Evolutionary conservation across 1,284 basidiomycete genomes (phyloP).

Genomic region (Sporisorium sorghi): DNA sequence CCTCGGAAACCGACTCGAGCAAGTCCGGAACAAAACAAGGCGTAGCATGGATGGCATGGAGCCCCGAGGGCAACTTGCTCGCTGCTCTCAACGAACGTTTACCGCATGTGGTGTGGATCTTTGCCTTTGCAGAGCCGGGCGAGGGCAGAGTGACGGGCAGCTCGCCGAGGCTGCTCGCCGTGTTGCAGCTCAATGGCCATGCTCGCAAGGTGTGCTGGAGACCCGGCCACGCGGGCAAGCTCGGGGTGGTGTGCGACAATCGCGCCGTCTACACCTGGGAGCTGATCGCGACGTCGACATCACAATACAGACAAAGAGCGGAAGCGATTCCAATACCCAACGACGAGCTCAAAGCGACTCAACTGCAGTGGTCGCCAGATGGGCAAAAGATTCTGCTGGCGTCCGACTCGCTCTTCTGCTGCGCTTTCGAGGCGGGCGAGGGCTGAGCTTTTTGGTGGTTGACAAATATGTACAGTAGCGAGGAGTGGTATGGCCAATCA

Average conservation of each 20-base stretch:
- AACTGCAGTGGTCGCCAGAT: slow-evolving; percentile 81
- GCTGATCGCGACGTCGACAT: slow-evolving; percentile 14
- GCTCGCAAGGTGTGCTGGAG: slow-evolving; percentile 80
- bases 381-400: slow-evolving; percentile 80
- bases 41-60: slow-evolving; percentile 51
- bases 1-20: slow-evolving; percentile 27
- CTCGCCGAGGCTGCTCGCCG: slow-evolving; percentile 75
- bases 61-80: slow-evolving; percentile 50
- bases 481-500: not conserved
- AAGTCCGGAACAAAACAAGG: slow-evolving; percentile 48
- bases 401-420: slow-evolving; percentile 81
- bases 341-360: slow-evolving; percentile 72
- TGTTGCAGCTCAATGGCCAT: slow-evolving; percentile 76
- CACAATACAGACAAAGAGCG: slow-evolving; percentile 36
- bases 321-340: slow-evolving; percentile 55
- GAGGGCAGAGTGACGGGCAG: slow-evolving; percentile 69
- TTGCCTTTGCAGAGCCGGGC: slow-evolving; percentile 74
- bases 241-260: slow-evolving; percentile 78
- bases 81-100: slow-evolving; percentile 71
- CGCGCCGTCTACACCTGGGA: slow-evolving; percentile 82
- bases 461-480: slow-evolving; percentile 16
- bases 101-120: slow-evolving; percentile 76
- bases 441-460: not conserved
- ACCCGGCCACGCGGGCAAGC: slow-evolving; percentile 76
- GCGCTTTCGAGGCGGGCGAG: slow-evolving; percentile 71